Evolutionary conservation across 768 basidiomycete species (phyloP), one percentile per base, ranked within the genome.

Genomic region (Podaxis sp.): DNA sequence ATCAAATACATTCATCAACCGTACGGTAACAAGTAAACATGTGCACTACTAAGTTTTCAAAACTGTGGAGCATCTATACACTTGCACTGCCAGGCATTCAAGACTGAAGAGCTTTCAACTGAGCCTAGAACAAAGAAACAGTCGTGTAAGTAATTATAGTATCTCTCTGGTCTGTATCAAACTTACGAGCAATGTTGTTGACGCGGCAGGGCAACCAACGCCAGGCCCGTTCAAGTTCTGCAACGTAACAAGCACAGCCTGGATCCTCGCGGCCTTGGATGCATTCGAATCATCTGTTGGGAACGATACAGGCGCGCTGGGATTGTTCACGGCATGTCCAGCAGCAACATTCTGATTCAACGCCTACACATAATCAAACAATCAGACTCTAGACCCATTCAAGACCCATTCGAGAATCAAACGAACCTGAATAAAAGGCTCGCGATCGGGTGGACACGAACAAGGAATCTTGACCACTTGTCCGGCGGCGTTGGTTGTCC

Each of bases 201-300:
- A 79, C 9, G 80, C 79, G 19, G 80, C 83, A 5, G 88, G 89
- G 72, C 90, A 91, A 36, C 90, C 90, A 25, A 79, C 71, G 27
- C 90, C 90, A 1, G 86, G 79, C 0, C 90, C 89, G 54, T 79
- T 77, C 53, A 92, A 70, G 70, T 92, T 92, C 73, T 92, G 90
- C 13, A 91, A 75, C 6, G 89, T 87, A 53, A 88, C 79, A 37
- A 86, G 69, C 0, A 84, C 77, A 24, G 90, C 82, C 29, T 81
- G 70, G 63, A 91, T 78, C 8, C 90, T 86, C 1, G 85, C 79
- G 38, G 80, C 71, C 71, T 85, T 76, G 43, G 84, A 84, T 15
- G 73, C 73, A 25, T 79, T 80, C 7, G 83, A 85, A 65, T 79
- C 72, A 65, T 86, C 89, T 0, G 80, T 82, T 1, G 89, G 90